These are phyloP conservation scores for Vicia sativa DNA, from an alignment of 306 rosid species.

Conservation along the genomic window DNA sequence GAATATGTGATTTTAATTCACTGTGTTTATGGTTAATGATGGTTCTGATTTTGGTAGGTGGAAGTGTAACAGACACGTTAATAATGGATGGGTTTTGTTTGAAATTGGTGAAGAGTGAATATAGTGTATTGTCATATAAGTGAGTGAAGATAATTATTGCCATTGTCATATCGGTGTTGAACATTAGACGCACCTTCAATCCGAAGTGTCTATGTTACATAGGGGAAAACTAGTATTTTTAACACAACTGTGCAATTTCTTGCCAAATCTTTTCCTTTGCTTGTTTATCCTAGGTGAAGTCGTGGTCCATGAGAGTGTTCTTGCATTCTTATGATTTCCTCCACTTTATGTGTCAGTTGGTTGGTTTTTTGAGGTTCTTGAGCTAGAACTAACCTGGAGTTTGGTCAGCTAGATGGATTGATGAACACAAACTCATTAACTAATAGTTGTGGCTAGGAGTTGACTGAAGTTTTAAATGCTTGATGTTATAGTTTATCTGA, in stretches of 20 bases:
- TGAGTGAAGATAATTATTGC: background rate
- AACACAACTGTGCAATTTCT: background rate
- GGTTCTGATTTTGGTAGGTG: background rate
- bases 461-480: constrained; percentile 12
- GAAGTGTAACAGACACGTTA: background rate
- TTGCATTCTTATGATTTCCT: background rate
- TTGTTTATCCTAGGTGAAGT: constrained; percentile 3
- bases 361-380: background rate
- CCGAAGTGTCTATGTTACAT: background rate
- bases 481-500: background rate
- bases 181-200: background rate
- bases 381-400: background rate
- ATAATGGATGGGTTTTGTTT: background rate
- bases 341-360: constrained; percentile 2
- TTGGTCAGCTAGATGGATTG: constrained; percentile 5
- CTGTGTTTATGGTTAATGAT: background rate
- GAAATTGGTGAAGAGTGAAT: background rate
- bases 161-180: background rate
- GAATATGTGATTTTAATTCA: constrained; percentile 3
- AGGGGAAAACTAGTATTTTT: background rate
- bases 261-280: background rate
- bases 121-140: background rate
- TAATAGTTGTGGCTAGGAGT: constrained; percentile 1
- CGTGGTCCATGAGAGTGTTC: background rate
- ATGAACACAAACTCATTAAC: constrained; percentile 3